Evolutionary conservation across 23 red algal species (phyloP).

Genomic region (Cyanidiococcus yangmingshanensis): DNA sequence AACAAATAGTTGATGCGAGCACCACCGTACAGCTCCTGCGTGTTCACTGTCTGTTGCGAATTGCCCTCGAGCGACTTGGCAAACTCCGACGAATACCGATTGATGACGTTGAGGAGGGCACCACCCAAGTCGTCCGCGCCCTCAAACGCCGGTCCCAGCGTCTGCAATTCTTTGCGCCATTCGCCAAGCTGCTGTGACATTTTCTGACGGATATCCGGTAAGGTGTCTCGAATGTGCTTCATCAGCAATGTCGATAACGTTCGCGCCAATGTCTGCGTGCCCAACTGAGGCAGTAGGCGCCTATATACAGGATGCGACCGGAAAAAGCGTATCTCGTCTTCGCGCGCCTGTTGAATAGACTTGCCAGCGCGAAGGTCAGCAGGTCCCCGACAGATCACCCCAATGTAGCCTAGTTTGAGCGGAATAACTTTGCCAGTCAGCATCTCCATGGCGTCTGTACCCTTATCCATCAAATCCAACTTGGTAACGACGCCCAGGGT

Average conservation of each 20-base stretch:
- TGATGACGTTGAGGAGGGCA: conserved; percentile 70
- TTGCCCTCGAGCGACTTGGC: conserved; percentile 70
- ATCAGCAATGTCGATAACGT: conserved; percentile 65
- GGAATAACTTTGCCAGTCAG: conserved; percentile 64
- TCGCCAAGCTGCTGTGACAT: conserved; percentile 54
- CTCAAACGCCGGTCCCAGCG: conserved; percentile 47
- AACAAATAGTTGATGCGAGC: conserved; percentile 90
- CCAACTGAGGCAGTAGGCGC: conserved; percentile 55
- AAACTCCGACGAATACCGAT: conserved; percentile 65
- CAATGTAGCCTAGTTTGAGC: conserved; percentile 81
- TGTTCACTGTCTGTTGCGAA: conserved; percentile 44
- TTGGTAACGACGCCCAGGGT: conserved; percentile 98
- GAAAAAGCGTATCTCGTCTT: conserved; percentile 65
- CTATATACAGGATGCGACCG: conserved; percentile 71
- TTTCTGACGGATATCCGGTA: conserved; percentile 65
- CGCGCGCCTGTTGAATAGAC: conserved; percentile 49
- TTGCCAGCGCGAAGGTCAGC: conserved; percentile 47
- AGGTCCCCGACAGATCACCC: conserved; percentile 79
- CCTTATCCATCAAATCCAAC: conserved; percentile 95
- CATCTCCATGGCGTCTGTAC: conserved; percentile 94
- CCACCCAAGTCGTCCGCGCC: conserved; percentile 46
- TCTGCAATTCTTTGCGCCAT: conserved; percentile 39
- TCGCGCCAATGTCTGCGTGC: conserved; percentile 63
- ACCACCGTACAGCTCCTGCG: conserved; percentile 71
- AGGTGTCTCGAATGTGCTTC: conserved; percentile 79